Conservation (phyloP, 2,329 filamentous ascomycete genomes). For the Fusarium algeriense region DNA sequence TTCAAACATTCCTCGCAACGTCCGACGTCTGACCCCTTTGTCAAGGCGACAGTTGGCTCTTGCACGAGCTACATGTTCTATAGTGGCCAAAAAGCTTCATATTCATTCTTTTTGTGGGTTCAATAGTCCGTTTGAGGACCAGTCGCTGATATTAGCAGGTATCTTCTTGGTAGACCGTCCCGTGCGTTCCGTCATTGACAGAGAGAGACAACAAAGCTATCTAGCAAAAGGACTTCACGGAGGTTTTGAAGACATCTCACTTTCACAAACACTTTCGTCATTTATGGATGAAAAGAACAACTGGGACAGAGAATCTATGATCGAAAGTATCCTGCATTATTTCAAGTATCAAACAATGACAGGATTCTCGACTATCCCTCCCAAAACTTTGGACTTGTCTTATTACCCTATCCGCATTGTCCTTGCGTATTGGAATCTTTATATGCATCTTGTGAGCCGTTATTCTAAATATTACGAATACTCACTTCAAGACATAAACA, state of each 20-base stretch:
- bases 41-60: not conserved
- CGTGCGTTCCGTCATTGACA: no score
- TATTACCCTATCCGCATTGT: not conserved
- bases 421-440: not conserved
- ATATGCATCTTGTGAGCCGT: no score
- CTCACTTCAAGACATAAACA: not conserved
- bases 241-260: not conserved
- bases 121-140: no score
- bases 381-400: not conserved
- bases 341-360: not conserved
- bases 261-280: not conserved
- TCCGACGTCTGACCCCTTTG: not conserved
- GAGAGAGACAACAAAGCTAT: no score
- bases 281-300: not conserved
- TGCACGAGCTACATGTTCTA: not conserved
- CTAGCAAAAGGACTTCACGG: no score
- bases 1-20: not conserved
- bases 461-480: no score
- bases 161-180: no score
- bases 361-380: no score
- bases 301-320: not conserved
- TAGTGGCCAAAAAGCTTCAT: not conserved
- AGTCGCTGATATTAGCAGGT: no score
- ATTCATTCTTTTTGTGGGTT: no score
- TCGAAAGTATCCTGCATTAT: not conserved